A percentile compares a stretch with the other conserved stretches of the same genome.
Evolutionary conservation across 2,329 filamentous ascomycete species (phyloP).

Genomic region (Neofusicoccum sp.): DNA sequence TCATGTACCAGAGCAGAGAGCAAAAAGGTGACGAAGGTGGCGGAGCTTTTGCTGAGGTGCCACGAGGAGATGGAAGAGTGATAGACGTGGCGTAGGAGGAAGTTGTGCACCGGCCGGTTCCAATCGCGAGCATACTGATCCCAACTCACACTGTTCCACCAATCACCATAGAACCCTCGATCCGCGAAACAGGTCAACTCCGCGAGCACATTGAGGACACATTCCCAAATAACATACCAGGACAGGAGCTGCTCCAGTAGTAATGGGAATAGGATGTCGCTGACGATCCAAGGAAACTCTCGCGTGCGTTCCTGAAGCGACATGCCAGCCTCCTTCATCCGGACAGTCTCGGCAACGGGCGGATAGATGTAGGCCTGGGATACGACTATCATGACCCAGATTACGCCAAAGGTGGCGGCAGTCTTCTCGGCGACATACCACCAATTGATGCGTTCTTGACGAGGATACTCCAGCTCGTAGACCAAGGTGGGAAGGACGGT

Average conservation of each 20-base stretch:
- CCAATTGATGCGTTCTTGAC: slow-evolving; percentile 72
- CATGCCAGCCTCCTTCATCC: slow-evolving; percentile 68
- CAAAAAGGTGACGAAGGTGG: slow-evolving; percentile 76
- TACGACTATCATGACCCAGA: slow-evolving; percentile 78
- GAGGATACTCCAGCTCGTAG: slow-evolving; percentile 78
- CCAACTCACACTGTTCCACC: slow-evolving; percentile 62
- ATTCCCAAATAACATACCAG: slow-evolving; percentile 81
- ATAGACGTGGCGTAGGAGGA: slow-evolving; percentile 77
- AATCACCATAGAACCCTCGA: slow-evolving; percentile 64
- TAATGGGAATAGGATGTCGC: slow-evolving; percentile 75
- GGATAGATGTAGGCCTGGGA: slow-evolving; percentile 79
- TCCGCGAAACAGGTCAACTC: slow-evolving; percentile 79
- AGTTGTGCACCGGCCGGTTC: slow-evolving; percentile 81
- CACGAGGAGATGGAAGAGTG: slow-evolving; percentile 75
- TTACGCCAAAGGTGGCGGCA: slow-evolving; percentile 69
- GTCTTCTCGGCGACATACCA: slow-evolving; percentile 73
- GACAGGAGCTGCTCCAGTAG: slow-evolving; percentile 76
- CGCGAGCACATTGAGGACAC: slow-evolving; percentile 69
- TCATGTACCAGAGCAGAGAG: slow-evolving; percentile 73
- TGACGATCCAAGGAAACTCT: slow-evolving; percentile 74
- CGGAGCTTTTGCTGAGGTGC: slow-evolving; percentile 68
- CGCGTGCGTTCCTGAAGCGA: slow-evolving; percentile 62
- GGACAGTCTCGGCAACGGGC: slow-evolving; percentile 66
- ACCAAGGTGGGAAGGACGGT: slow-evolving; percentile 75
- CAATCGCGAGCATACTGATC: slow-evolving; percentile 80